Base-by-base conservation (phyloP, 2,329 filamentous ascomycete species). In the Xylariomycetidae sp. region DNA sequence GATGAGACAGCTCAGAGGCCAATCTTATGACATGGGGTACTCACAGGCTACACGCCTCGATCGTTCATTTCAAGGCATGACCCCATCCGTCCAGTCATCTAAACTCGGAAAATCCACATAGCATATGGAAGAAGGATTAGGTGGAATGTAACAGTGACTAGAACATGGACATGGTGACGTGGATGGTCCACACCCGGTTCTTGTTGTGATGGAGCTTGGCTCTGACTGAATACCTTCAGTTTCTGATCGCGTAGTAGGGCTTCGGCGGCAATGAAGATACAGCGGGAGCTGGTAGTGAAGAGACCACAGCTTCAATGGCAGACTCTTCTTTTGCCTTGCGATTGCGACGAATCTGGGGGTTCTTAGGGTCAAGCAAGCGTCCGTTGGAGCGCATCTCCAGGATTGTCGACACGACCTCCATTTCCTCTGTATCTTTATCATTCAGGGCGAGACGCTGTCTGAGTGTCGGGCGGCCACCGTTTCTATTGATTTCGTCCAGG, bases 351-450 rank as follows among this genome's bases (percentile, higher is more conserved):
- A 50, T 51, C 27, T 52, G 45, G 5, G 46, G 41, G 31, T 49
- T 56, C 16, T 50, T 50, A 30, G 53, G 54, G 34, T 58, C 53
- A 33, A 61, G 56, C 56, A 77, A 64, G 31, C 73, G 54, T n/a
- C 74, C 74, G 53, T 70, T 77, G 27, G 78, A 66, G 44, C 77
- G 74, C 40, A 82, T 67, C 47, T 81, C 80, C 48, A 81, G 74
- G 41, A 83, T 77, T 5, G 76, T 78, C 54, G 79, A 74, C 33
- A 83, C 68, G 41, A 82, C 74, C 7, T 77, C 74, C 46, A 82
- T 63, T 51, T 83, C 79, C 49, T 82, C 77, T 51, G 82, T 77
- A 41, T 81, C 76, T 51, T 81, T 80, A 53, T 82, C 79, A 63
- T 82, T 82, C 33, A 82, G 63, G 38, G 76, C 70, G 34, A 83